These are phyloP conservation scores for Erodium trifolium DNA, from an alignment of 441 rosid genomes.

Conservation along the genomic window DNA sequence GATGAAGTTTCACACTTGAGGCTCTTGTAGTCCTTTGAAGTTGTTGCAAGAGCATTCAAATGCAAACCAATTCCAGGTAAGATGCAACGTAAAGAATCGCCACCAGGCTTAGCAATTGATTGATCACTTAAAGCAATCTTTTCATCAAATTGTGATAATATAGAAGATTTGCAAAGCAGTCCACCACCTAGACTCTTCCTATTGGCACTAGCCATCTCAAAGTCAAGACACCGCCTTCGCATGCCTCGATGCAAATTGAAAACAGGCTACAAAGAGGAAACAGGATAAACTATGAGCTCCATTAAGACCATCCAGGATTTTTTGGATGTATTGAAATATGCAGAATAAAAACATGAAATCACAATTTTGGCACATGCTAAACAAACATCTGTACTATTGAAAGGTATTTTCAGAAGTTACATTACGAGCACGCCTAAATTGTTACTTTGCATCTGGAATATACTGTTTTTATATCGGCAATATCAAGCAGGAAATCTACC, in stretches of 20 bases:
- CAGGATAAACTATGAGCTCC: constrained; percentile 11
- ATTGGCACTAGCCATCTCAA: constrained; percentile 56
- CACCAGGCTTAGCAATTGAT: constrained; percentile 30
- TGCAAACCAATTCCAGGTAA: constrained; percentile 95
- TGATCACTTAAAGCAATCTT: constrained; percentile 27
- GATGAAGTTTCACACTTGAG: constrained; percentile 36
- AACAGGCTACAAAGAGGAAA: constrained; percentile 38
- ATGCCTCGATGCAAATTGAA: constrained; percentile 68
- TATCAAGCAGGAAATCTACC: too few relatives aligned
- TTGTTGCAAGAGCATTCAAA: constrained; percentile 64
- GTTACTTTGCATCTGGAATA: neutral
- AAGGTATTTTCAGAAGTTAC: neutral
- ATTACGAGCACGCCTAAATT: neutral
- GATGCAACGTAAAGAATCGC: constrained; percentile 43
- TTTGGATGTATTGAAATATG: neutral
- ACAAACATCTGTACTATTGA: neutral
- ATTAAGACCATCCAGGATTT: constrained; percentile 12
- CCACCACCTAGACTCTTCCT: constrained; percentile 37
- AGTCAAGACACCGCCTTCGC: constrained; percentile 92
- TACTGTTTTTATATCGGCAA: neutral
- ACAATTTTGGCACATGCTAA: neutral
- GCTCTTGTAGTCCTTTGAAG: constrained; percentile 39
- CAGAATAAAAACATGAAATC: neutral
- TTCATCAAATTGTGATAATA: constrained; percentile 23
- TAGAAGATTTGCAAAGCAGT: constrained; percentile 28